Evolutionary conservation across 352 stramenopile genomes (phyloP), one percentile per base, ranked within the genome.

Genomic region (Plasmopara muralis): DNA sequence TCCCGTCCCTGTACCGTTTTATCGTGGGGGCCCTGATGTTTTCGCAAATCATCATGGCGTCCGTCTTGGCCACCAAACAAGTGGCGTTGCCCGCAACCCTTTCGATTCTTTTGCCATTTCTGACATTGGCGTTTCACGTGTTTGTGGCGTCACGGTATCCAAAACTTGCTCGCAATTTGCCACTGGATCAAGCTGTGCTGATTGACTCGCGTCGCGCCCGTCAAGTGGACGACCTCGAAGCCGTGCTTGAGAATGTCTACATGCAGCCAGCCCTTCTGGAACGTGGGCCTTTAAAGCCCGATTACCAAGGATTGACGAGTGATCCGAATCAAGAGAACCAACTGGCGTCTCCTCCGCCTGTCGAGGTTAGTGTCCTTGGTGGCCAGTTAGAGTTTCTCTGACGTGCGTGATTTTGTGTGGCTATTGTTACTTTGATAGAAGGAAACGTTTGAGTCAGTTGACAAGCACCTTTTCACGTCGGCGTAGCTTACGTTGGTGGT

Each of bases 1-100:
- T 86, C 61, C 83, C 83, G 41, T 83, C 78, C 42, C 76, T 93
- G 40, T 89, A 91, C 56, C 76, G 77, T 18, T 90, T 89, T 48
- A 85, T 85, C 35, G 68, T 93, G 30, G 77, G 77, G 10, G 83
- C 83, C 42, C 49, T 93, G 43, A 62, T 89, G 31, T 87, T 93
- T 50, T 69, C 83, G 14, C 83, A 93, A 66, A 64, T 89, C 41
- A 82, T 89, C 43, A 89, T 90, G 68, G 70, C 74, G 15, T 77
- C 68, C 10, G 56, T 85, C 47, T 59, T 93, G 25, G 77, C 72
- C n/a, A 77, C 84, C 16, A 93, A 93, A 68, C 62, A 85, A 52
- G 76, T 82, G 7, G 70, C 83, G 9, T 47, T 77, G 6, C 62
- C 79, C 1, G 80, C 80, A 12, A 79, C 68, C 1, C 69, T 83